Base-by-base conservation (phyloP, 1,284 basidiomycete species). In the Cryptococcus sp. region DNA sequence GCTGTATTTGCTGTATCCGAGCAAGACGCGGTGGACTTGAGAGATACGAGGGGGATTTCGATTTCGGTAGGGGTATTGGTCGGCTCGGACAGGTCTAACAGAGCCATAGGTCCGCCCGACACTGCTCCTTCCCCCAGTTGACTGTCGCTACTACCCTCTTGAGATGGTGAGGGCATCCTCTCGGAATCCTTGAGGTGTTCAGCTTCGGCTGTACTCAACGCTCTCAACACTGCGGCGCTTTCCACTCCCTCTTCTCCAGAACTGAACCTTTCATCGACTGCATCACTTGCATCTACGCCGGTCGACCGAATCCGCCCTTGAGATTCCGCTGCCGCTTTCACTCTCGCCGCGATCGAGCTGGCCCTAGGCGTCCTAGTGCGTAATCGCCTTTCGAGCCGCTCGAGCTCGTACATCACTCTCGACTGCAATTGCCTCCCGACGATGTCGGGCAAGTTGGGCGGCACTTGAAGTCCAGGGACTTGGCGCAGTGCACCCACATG, bases 321-420 rank as follows among this genome's bases (percentile, higher is more conserved):
- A 26, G 25, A 22, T 44, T 38, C 15, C 25, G 44, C 34, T 20
- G 5, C 22, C 19, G 37, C n/a, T 37, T 23, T 11, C 48, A 50
- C 10, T 17, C 26, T n/a, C n/a, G 38, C 38, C 38, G 41, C 41
- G 8, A 19, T 8, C 17, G 25, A 25, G 29, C 43, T 20, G 1
- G 5, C 17, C 8, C n/a, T 16, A 5, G 15, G 22, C 37, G 40
- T 22, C 38, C 29, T 29, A 11, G 44, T 16, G 16, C 16, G 26
- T 47, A 19, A 44, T 2, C 29, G 29, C 29, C 29, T 34, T 34
- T 34, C 29, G 23, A 62, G 54, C 4, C 51, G 34, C 8, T 62
- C 53, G 0, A 67, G 55, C 38, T 70, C 68, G 47, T 61, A 55
- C 19, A 52, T 17, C 1, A 65, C 55, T 10, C 68, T 55, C 43